Evolutionary conservation across 2,329 filamentous ascomycete genomes (phyloP), one percentile per base, ranked within the genome.

Genomic region (Stemphylium lycopersici): DNA sequence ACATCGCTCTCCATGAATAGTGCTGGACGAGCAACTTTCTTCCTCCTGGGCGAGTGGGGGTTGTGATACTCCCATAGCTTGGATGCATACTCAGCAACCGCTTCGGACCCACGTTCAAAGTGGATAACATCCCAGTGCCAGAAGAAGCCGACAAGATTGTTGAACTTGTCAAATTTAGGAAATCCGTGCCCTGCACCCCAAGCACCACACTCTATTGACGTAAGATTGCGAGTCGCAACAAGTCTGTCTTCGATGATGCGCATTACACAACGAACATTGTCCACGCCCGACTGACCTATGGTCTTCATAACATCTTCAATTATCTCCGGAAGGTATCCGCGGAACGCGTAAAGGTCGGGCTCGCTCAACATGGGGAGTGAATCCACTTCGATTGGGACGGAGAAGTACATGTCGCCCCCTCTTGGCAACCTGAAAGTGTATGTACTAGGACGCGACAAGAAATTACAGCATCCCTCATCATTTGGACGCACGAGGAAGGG

Each of bases 181-280:
- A 18, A 37, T 1, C 47, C 52, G n/a, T 45, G 22, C 13, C 47
- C 52, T 13, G 41, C 31, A 4, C 11, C 7, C 52, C 52, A 55
- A 4, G 40, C 41, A 5, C 11, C 26, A 11, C 7, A 29, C 11
- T 29, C 26, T 11, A 29, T 29, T 29, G 26, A 11, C 8, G 26
- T 29, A 29, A 29, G 26, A 29, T 29, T 29, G 26, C 10, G 8
- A 11, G 7, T 29, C 26, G 26, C 7, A 2, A 29, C 11, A 11
- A 29, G 26, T 29, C 26, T 10, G 26, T 29, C 26, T 8, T 29
- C 26, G 2, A 29, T 29, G 8, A 29, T 29, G 2, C 26, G 26
- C 26, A 29, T 11, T 4, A 44, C 34, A 8, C 7, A 2, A 10
- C 20, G 29, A 3, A 22, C n/a, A 13, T 40, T 40, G 3, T 37